phyloP scores from a whole-genome alignment of 495 filamentous ascomycete genomes.

The Penicillium riverlandense region DNA sequence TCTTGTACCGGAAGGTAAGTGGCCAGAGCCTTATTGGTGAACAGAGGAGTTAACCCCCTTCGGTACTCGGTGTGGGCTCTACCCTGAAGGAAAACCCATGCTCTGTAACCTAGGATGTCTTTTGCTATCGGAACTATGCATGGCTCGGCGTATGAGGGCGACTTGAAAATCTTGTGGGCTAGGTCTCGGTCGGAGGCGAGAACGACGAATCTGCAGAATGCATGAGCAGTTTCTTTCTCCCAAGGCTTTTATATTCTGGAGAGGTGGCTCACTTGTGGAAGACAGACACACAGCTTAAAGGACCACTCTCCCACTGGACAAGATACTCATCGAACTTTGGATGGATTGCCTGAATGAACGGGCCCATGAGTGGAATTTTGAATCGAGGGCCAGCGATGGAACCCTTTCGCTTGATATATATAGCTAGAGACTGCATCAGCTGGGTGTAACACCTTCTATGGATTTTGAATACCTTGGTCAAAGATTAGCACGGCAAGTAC shows the following conservation, averaged over 20 bases:
- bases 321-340: slow-evolving; percentile 80
- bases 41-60: slow-evolving; percentile 81
- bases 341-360: slow-evolving; percentile 79
- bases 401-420: slow-evolving; percentile 75
- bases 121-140: slow-evolving; percentile 87
- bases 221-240: background rate
- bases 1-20: slow-evolving; percentile 85
- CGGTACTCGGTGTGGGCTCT: slow-evolving; percentile 87
- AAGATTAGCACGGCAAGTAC: slow-evolving; percentile 20
- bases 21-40: slow-evolving; percentile 80
- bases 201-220: slow-evolving; percentile 69
- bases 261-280: slow-evolving; percentile 73
- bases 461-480: slow-evolving; percentile 22
- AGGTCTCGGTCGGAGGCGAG: slow-evolving; percentile 89
- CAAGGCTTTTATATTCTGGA: no score
- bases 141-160: slow-evolving; percentile 77
- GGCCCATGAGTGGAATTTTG: slow-evolving; percentile 87
- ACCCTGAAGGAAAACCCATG: slow-evolving; percentile 93
- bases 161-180: slow-evolving; percentile 90
- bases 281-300: slow-evolving; percentile 85
- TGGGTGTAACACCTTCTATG: background rate
- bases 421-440: slow-evolving; percentile 44
- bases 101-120: slow-evolving; percentile 76
- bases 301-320: slow-evolving; percentile 77
- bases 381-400: slow-evolving; percentile 68